Percentiles rank a stretch among this genome's conserved stretches.
Evolutionary conservation across 192 early-diverging fungal genomes (phyloP).

Genomic region (Entophlyctis helioformis): DNA sequence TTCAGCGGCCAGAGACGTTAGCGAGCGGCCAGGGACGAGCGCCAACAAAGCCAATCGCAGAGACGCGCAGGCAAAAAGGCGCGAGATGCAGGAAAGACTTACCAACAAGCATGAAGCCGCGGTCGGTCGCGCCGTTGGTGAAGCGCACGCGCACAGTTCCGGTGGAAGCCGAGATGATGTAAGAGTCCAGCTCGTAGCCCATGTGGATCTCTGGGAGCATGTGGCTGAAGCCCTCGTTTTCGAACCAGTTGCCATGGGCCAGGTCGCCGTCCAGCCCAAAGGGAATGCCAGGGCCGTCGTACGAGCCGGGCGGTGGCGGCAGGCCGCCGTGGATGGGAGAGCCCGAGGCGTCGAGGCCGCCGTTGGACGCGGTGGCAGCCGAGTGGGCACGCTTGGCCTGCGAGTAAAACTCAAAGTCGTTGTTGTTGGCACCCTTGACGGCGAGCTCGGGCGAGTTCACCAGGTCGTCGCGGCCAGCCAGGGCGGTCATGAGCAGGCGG

Average conservation of each 20-base stretch:
- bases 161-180: constrained; percentile 20
- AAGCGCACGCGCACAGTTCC: constrained; percentile 28
- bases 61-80: too few species aligned
- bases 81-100: too few species aligned
- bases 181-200: constrained; percentile 28
- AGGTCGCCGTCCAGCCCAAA: constrained; percentile 19
- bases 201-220: constrained; percentile 14
- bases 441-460: constrained; percentile 13
- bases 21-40: too few species aligned
- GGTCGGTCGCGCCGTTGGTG: constrained; percentile 22
- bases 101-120: constrained; percentile 25
- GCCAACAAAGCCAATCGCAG: too few species aligned
- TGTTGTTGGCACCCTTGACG: constrained; percentile 21
- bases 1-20: too few species aligned
- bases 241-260: constrained; percentile 26
- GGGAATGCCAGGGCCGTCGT: too few species aligned
- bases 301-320: too few species aligned
- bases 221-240: constrained; percentile 17
- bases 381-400: too few species aligned
- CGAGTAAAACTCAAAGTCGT: too few species aligned
- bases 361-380: neutral
- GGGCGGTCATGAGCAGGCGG: constrained; percentile 29
- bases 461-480: constrained; percentile 23
- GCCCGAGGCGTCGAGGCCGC: constrained; percentile 12
- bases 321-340: too few species aligned